phyloP scores from a whole-genome alignment of 805 yeast species.

The Novakomyces olei region DNA sequence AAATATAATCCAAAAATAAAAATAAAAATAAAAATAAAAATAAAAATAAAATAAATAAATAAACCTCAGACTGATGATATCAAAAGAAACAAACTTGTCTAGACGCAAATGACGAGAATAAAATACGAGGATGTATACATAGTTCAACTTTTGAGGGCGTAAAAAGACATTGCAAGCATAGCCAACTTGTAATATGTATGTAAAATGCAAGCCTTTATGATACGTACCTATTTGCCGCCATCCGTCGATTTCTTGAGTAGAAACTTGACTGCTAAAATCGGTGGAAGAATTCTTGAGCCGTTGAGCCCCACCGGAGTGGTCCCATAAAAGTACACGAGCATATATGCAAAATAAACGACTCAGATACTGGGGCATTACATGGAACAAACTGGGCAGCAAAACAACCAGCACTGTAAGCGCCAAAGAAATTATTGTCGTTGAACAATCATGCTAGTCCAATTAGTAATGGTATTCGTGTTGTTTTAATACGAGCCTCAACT shows the following conservation, averaged over 20 bases:
- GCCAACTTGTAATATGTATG: background rate
- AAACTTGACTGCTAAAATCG: background rate
- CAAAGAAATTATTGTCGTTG: background rate
- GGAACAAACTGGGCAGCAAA: background rate
- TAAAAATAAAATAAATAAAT: no score
- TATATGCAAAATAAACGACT: background rate
- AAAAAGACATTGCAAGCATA: background rate
- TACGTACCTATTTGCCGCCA: no score
- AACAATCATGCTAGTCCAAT: slow-evolving; percentile 1
- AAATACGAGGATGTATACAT: no score
- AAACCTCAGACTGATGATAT: no score
- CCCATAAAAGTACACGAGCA: background rate
- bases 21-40: no score
- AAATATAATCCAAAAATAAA: no score
- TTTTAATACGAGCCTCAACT: no score
- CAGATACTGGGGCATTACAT: background rate
- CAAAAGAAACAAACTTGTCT: no score
- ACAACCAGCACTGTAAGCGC: background rate
- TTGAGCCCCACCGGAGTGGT: background rate
- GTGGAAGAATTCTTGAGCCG: background rate
- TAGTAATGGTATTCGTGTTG: no score
- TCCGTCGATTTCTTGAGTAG: background rate
- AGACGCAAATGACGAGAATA: no score
- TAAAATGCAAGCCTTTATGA: background rate
- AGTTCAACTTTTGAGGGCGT: background rate